Percentiles rank a stretch among this genome's conserved stretches.
Conservation (phyloP, 2,329 filamentous ascomycete genomes). For the Phaeosphaeria sp. region DNA sequence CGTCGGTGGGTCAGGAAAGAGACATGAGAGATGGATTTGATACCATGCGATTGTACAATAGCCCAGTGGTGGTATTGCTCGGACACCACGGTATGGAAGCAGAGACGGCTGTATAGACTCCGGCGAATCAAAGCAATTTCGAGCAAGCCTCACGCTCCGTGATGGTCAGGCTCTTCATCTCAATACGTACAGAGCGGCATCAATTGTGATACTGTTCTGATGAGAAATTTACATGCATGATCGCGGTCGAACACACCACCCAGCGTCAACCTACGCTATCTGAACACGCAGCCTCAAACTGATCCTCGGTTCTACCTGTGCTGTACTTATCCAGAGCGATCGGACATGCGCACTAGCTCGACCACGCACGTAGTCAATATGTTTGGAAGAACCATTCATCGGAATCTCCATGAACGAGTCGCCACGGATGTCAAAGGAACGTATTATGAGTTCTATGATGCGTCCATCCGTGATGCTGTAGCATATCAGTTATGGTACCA, state of each 20-base stretch:
- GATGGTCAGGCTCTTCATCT: background rate
- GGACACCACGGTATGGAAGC: conserved; percentile 21
- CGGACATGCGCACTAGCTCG: background rate
- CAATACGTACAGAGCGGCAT: background rate
- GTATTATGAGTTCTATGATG: background rate
- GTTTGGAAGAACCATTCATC: background rate
- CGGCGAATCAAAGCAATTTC: conserved; percentile 23
- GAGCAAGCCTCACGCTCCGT: conserved; percentile 5
- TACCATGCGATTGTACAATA: conserved; percentile 44
- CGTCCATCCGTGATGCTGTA: background rate
- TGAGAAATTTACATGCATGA: background rate
- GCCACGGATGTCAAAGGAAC: no score
- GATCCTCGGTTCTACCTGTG: background rate
- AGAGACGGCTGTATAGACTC: conserved; percentile 41
- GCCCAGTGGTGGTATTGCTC: conserved; percentile 25
- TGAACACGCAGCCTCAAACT: background rate
- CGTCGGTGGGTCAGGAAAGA: conserved; percentile 15
- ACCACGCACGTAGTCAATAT: background rate
- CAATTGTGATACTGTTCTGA: background rate
- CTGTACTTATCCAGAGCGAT: background rate
- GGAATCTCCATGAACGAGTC: background rate
- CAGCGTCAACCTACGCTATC: background rate
- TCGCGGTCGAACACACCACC: background rate
- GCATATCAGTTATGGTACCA: background rate
- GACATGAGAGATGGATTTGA: conserved; percentile 16